Evolutionary conservation across 2,329 filamentous ascomycete species (phyloP).

Genomic region (Penicillium sp.): DNA sequence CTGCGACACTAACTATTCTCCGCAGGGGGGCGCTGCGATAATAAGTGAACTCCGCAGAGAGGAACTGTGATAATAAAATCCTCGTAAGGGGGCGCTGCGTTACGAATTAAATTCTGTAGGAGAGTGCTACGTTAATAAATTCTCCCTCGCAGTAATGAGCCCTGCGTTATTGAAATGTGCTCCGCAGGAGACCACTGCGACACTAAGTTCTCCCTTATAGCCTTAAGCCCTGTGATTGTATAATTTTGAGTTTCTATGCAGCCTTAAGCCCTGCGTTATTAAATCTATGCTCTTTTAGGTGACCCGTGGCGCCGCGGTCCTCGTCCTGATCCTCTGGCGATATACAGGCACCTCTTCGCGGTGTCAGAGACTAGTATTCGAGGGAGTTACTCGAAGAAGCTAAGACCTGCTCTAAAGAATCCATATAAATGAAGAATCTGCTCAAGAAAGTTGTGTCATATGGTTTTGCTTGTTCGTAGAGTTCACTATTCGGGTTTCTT

Average conservation of each 20-base stretch:
- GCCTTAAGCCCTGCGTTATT: too few relatives aligned
- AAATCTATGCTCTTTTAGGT: too few relatives aligned
- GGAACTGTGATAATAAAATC: not conserved
- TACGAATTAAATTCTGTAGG: not conserved
- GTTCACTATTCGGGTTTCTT: not conserved
- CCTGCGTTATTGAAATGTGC: not conserved
- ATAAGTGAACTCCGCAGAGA: not conserved
- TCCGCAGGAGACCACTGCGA: not conserved
- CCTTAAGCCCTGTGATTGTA: not conserved
- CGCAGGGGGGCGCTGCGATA: not conserved
- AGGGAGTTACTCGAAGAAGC: constrained; percentile 6
- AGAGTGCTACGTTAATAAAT: not conserved
- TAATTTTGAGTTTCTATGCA: too few relatives aligned
- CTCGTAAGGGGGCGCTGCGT: not conserved
- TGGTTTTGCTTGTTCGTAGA: not conserved
- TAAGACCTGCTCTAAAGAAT: not conserved
- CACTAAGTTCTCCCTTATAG: not conserved
- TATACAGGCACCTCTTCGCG: constrained; percentile 7
- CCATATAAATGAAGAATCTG: not conserved
- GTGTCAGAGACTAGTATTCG: constrained; percentile 9
- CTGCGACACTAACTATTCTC: too few relatives aligned
- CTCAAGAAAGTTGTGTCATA: constrained; percentile 4
- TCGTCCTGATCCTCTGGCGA: too few relatives aligned
- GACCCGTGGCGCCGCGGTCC: too few relatives aligned
- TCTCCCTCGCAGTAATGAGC: constrained; percentile 1